phyloP scores from a whole-genome alignment of 139 green algal genomes.

The Chlorella ohadii region DNA sequence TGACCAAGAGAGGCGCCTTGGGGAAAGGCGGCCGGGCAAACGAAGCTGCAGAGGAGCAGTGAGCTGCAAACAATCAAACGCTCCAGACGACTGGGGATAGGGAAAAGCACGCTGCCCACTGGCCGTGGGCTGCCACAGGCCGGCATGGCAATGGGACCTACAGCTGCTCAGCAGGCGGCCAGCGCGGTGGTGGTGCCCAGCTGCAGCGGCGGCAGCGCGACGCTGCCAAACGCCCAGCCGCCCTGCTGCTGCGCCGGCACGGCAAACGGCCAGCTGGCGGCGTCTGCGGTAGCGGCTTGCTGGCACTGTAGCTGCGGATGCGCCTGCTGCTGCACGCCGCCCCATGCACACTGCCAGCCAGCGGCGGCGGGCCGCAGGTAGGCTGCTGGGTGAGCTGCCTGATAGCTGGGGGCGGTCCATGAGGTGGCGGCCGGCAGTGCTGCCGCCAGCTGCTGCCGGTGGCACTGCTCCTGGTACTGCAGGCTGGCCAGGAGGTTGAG shows the following conservation, averaged over 20 bases:
- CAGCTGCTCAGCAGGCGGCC: no score
- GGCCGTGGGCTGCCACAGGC: no score
- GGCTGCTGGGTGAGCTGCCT: not conserved
- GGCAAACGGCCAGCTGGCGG: not conserved
- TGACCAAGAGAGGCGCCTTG: no score
- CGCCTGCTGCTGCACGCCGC: not conserved
- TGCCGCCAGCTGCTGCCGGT: conserved; percentile 1
- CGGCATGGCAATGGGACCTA: no score
- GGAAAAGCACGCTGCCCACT: no score
- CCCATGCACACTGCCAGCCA: not conserved
- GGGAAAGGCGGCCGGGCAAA: no score
- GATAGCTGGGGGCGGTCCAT: not conserved
- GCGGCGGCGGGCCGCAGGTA: not conserved
- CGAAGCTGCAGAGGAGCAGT: no score
- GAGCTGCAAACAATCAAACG: no score
- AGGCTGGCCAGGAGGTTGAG: conserved; percentile 3
- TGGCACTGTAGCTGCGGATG: not conserved
- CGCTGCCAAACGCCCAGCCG: not conserved
- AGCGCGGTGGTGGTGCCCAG: no score
- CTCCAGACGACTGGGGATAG: no score
- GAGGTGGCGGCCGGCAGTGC: not conserved
- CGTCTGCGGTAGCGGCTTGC: not conserved
- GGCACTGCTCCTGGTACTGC: conserved; percentile 19
- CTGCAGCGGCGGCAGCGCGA: no score
- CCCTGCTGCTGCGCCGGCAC: not conserved